phyloP scores from a whole-genome alignment of 2,329 filamentous ascomycete species.

The Sporothrix protearum region DNA sequence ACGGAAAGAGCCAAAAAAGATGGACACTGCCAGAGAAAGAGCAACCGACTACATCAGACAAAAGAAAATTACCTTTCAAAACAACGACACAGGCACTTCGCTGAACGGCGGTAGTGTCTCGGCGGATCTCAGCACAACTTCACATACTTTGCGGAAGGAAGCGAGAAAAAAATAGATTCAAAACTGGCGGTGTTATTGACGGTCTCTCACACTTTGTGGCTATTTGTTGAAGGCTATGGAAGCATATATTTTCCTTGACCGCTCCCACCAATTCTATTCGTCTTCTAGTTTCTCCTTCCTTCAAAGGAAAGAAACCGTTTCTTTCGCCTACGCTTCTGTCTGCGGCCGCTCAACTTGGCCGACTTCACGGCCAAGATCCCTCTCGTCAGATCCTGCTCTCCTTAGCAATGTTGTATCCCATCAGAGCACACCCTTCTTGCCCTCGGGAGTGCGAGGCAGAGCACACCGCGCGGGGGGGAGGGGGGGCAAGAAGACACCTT shows the following conservation, averaged over 20 bases:
- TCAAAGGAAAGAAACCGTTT: neutral
- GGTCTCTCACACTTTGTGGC: neutral
- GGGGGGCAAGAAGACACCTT: neutral
- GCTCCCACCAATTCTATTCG: neutral
- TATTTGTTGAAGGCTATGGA: neutral
- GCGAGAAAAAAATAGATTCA: neutral
- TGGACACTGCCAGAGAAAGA: neutral
- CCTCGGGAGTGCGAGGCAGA: slow-evolving; percentile 2
- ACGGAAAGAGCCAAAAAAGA: neutral
- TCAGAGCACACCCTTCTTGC: neutral
- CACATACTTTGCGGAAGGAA: neutral
- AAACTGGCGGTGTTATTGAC: neutral
- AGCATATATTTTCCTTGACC: neutral
- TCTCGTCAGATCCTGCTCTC: neutral
- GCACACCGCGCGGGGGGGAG: too few relatives aligned
- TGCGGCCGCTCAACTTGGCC: neutral
- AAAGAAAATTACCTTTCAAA: neutral
- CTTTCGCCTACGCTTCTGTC: neutral
- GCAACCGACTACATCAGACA: neutral
- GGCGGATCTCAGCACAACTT: neutral
- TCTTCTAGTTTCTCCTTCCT: neutral
- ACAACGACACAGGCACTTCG: neutral
- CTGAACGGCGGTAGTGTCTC: neutral
- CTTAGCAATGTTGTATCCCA: neutral
- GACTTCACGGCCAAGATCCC: neutral